phyloP scores from a whole-genome alignment of 148 eudicot genomes.

The Rhododendron mucronatum region DNA sequence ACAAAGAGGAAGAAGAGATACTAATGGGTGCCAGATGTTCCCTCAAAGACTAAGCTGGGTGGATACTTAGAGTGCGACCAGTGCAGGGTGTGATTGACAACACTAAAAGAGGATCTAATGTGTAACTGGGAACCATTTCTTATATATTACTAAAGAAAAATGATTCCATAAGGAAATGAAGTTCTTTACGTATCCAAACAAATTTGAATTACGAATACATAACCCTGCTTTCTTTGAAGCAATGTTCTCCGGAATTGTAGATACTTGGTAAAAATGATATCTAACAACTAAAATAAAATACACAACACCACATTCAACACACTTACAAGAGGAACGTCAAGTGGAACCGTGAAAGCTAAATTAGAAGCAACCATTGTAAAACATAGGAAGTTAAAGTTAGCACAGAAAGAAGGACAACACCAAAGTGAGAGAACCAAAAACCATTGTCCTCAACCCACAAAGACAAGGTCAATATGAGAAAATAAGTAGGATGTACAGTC shows the following conservation, averaged over 20 bases:
- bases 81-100: neutral
- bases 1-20: neutral
- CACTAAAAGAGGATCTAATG: neutral
- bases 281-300: neutral
- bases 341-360: neutral
- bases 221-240: neutral
- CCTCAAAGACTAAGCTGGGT: neutral
- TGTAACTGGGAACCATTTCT: neutral
- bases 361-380: neutral
- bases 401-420: neutral
- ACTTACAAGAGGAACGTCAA: neutral
- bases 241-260: neutral
- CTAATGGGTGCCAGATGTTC: neutral
- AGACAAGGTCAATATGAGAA: neutral
- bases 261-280: neutral
- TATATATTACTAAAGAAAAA: neutral
- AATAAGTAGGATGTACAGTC: neutral
- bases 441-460: neutral
- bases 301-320: neutral
- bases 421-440: neutral
- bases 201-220: neutral
- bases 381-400: neutral
- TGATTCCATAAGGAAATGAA: neutral
- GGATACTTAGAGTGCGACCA: neutral
- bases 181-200: neutral